Conservation (phyloP, 495 filamentous ascomycete genomes). For the Lasiosphaeriaceae sp. region DNA sequence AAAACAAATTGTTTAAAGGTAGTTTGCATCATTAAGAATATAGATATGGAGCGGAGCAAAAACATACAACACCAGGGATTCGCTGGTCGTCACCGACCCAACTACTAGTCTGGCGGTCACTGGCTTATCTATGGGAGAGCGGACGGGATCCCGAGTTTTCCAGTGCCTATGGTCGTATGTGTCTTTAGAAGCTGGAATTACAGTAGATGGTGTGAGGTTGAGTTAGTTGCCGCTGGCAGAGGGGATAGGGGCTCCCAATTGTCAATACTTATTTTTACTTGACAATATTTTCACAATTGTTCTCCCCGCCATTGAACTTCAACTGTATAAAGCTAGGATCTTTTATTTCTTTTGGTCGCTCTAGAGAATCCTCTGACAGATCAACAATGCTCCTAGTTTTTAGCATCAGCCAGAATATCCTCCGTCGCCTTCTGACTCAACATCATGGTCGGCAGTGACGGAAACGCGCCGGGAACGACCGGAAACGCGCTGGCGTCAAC, state of each 20-base stretch:
- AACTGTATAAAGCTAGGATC: no score
- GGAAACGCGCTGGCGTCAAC: constrained; percentile 59
- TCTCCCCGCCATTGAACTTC: no score
- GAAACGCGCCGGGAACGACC: constrained; percentile 50
- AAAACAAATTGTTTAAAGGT: not conserved
- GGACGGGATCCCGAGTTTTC: no score
- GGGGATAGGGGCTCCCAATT: no score
- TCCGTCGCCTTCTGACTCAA: constrained; percentile 58
- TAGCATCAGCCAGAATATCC: constrained; percentile 40
- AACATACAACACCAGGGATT: not conserved
- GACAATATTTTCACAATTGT: no score
- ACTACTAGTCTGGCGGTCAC: constrained; percentile 37
- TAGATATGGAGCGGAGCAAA: not conserved
- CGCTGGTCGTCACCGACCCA: constrained; percentile 32
- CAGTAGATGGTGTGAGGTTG: no score
- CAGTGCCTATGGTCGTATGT: no score
- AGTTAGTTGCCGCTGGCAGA: no score
- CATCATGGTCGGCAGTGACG: constrained; percentile 57
- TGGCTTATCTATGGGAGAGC: constrained; percentile 46
- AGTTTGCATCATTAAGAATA: not conserved
- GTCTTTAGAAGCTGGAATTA: no score
- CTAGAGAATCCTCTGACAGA: not conserved
- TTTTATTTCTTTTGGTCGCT: not conserved
- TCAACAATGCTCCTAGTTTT: not conserved
- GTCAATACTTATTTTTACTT: no score